Evolutionary conservation across 495 filamentous ascomycete species (phyloP).

Genomic region (Paragyromitra xinjiangensis): DNA sequence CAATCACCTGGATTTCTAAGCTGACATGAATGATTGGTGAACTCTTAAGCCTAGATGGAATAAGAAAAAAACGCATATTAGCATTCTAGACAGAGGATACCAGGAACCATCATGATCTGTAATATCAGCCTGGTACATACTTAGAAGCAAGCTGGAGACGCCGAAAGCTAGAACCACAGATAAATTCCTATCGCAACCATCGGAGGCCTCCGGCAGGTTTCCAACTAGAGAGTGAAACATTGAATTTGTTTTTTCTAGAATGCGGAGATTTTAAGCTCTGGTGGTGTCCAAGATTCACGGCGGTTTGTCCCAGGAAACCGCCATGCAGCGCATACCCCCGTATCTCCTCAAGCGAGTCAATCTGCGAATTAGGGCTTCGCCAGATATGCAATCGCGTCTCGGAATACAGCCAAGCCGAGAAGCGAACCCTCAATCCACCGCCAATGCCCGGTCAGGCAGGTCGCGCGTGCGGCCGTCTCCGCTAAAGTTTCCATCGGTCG

Average conservation of each 20-base stretch:
- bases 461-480: slow-evolving; percentile 18
- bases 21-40: neutral
- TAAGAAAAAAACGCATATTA: neutral
- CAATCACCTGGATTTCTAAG: too few species aligned
- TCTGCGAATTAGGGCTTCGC: neutral
- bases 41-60: neutral
- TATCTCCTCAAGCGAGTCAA: neutral
- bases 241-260: too few species aligned
- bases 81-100: neutral
- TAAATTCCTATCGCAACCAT: neutral
- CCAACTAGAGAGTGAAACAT: too few species aligned
- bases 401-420: neutral
- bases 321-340: neutral
- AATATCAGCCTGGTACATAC: neutral
- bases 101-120: neutral
- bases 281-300: neutral
- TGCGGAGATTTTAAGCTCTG: too few species aligned
- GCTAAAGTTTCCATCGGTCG: slow-evolving; percentile 4
- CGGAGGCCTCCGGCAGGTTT: neutral
- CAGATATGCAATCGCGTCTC: neutral
- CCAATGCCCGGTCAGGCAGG: slow-evolving; percentile 6
- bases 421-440: neutral
- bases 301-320: neutral
- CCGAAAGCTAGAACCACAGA: neutral
- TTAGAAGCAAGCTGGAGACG: neutral